Base-by-base conservation (phyloP, 139 green algal species). In the Volvox africanus region DNA sequence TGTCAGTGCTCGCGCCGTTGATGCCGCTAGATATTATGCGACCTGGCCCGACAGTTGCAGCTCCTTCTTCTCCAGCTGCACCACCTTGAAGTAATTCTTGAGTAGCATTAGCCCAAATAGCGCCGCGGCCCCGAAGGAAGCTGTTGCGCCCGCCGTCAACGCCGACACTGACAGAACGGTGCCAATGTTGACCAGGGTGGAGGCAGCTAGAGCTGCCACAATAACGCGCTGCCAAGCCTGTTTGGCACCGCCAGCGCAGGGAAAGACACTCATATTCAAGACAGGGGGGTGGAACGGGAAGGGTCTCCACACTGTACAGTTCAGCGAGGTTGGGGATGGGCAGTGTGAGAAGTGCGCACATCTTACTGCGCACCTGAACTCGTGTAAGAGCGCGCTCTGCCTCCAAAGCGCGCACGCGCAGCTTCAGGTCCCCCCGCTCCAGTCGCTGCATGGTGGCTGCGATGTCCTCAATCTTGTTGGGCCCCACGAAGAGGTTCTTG, bases 401-500 rank as follows among this genome's bases (percentile, higher is more conserved):
- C 91, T 99, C 98, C 35, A 99, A 92, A 24, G 98, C 97, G 1
- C 98, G 93, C 76, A 99, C 98, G 21, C 98, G 91, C 80, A 99
- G 96, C 95, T 99, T 99, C 28, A 99, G 91, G 92, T 99, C 98
- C 1, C 98, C 98, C 61, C 93, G 79, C 95, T 99, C 97, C 93
- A 99, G 93, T 69, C 92, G 92, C 81, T 89, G 87, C 85, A 99
- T 80, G 11, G 96, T 95, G n/a, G 80, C 81, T 28, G 95, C 94
- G 14, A 98, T 94, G 83, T 98, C 95, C 89, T 98, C 97, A 55
- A 99, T 98, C 91, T 96, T 93, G 95, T 99, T 98, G 88, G 98
- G 98, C 0, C 92, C 93, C 69, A 93, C 95, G 95, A 99, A 99
- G 62, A 99, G 95, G 94, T 99, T 99, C 84, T 80, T 90, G 18